These are phyloP conservation scores for Monosporascus sp. DNA, from an alignment of 2,329 filamentous ascomycete species.

Conservation along the genomic window DNA sequence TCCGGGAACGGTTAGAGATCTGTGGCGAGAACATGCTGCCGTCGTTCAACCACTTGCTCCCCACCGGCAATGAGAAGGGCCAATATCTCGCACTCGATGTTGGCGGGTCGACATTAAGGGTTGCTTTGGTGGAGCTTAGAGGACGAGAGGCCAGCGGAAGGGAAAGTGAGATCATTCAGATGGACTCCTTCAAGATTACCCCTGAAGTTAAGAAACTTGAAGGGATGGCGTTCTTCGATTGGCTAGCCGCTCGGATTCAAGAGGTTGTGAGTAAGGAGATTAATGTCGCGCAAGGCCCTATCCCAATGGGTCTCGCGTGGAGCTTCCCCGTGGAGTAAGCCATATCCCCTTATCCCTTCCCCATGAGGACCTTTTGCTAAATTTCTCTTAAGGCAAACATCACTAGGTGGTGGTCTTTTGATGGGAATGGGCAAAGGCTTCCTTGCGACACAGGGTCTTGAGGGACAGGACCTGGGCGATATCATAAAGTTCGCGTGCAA, in stretches of 20 bases:
- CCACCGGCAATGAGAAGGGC: conserved; percentile 53
- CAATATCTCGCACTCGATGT: conserved; percentile 61
- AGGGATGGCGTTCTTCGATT: conserved; percentile 60
- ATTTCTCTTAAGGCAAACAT: conserved; percentile 52
- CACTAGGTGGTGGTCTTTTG: conserved; percentile 53
- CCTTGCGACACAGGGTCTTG: conserved; percentile 49
- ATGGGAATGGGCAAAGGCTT: conserved; percentile 64
- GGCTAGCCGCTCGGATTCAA: conserved; percentile 58
- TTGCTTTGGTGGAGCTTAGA: conserved; percentile 57
- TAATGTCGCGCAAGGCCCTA: conserved; percentile 34
- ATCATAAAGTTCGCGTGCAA: conserved; percentile 52
- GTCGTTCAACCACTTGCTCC: conserved; percentile 60
- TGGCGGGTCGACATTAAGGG: conserved; percentile 62
- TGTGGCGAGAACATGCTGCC: conserved; percentile 59
- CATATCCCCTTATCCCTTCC: not conserved
- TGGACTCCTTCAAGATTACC: conserved; percentile 52
- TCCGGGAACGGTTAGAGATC: conserved; percentile 44
- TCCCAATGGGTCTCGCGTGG: conserved; percentile 61
- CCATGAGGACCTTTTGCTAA: conserved; percentile 15
- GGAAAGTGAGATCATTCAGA: conserved; percentile 48
- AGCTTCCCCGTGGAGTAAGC: conserved; percentile 66
- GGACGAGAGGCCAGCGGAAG: conserved; percentile 36
- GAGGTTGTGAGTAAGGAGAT: conserved; percentile 47
- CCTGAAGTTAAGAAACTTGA: conserved; percentile 49
- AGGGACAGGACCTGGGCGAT: conserved; percentile 55